Evolutionary conservation across 202 grass and related monocot species (phyloP), one percentile per base, ranked within the genome.

Genomic region (Eragrostis tef): DNA sequence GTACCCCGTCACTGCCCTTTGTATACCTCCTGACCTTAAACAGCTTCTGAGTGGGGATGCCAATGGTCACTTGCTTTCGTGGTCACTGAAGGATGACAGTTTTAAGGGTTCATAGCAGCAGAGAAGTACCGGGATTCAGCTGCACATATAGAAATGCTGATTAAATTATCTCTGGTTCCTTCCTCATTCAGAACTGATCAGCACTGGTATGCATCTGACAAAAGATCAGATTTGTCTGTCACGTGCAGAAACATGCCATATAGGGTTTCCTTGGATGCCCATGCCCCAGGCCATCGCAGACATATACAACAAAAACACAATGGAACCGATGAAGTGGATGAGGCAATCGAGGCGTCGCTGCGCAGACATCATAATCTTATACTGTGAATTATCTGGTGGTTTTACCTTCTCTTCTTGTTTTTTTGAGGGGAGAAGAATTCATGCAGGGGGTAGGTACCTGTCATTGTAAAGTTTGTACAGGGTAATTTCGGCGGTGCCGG

Each of bases 1-100:
- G 81, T 83, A 99, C 83, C 93, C 97, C 15, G 97, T 99, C 49
- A 96, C 97, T 79, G 97, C 97, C 45, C 97, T 99, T 84, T 93
- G 91, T 71, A 79, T 99, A 39, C 87, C 93, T 59, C 74, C 87
- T n/a, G 93, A 99, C 78, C 88, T 99, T 48, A 99, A 99, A 86
- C 93, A 96, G 67, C 81, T 99, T 70, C 73, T 96, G 58, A 99
- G 97, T 63, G 97, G 93, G 60, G 97, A 99, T 87, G 78, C 86
- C 42, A 83, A 68, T 48, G 97, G 97, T 8, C 90, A 81, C 62
- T 74, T 99, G 50, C 79, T 99, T 56, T 96, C 97, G 1, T 99
- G 97, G 97, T 93, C 97, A 77, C 67, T 96, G 46, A 86, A 89
- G 76, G 93, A 99, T 59, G 93, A 99, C 67, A 90, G 89, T 67